Base-by-base conservation (phyloP, 2,329 filamentous ascomycete genomes). In the Aschersonia sp. region DNA sequence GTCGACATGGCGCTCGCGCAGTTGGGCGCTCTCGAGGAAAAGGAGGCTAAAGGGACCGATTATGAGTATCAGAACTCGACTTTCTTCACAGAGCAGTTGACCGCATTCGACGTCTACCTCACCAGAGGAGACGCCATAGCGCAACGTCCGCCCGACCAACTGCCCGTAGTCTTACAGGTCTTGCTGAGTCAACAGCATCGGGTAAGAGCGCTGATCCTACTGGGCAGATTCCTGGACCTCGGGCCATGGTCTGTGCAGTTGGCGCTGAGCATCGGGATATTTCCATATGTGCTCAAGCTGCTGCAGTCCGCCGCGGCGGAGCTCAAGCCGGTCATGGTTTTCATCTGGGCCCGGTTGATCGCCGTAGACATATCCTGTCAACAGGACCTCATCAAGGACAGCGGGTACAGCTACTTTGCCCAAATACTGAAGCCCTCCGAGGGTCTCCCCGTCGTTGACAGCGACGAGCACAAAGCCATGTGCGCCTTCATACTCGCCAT, bases 181-280 rank as follows among this genome's bases (percentile, higher is more conserved):
- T 75, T 98, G 10, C 75, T 98, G 5, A 97, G 90, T 61, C 92
- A 98, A 63, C 89, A 95, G 50, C 92, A 98, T 62, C 75, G 92
- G 55, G 78, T 98, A 30, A 77, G 92, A 45, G 92, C 92, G 12
- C 73, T 98, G 52, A 94, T 98, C 46, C 70, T 98, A 6, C 74
- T 98, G 0, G 92, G 89, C 49, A 87, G 88, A 54, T 98, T 98
- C 63, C 71, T 98, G 22, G 92, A 98, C 58, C 76, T 97, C 40
- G 92, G 92, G 0, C 92, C 92, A 0, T 98, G 92, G 92, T 94
- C 92, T 32, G 92, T 98, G n/a, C 92, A 97, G 62, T 78, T 98
- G 41, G 92, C 92, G 12, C 74, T 98, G 12, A 95, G 89, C 63
- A 98, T 98, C 51, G 92, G 92, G 30, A 98, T 98, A 52, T 98